These are phyloP conservation scores for Urtica urens DNA, from an alignment of 306 rosid species.

Conservation along the genomic window DNA sequence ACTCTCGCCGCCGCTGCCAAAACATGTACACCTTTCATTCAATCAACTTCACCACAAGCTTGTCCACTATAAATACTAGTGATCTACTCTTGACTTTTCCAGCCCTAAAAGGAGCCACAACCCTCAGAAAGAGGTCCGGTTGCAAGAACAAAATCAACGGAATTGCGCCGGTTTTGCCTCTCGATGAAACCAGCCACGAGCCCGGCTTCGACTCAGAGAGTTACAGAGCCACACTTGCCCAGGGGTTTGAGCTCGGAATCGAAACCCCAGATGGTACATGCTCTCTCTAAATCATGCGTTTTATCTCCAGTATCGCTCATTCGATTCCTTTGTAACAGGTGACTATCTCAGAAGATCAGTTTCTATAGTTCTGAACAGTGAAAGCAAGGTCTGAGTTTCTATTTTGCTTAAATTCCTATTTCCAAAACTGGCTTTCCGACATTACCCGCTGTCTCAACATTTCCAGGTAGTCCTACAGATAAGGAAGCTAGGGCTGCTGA, in stretches of 20 bases:
- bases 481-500: conserved; percentile 53
- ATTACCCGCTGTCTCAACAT: conserved; percentile 11
- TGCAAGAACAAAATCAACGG: conserved; percentile 51
- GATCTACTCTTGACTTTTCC: not conserved
- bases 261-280: conserved; percentile 73
- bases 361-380: conserved; percentile 42
- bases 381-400: conserved; percentile 45
- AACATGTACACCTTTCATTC: conserved; percentile 61
- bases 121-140: conserved; percentile 75
- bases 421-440: not conserved
- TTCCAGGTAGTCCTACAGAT: conserved; percentile 58
- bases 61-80: not conserved
- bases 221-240: conserved; percentile 47
- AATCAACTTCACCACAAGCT: no score
- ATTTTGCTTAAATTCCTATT: not conserved
- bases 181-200: conserved; percentile 54
- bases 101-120: conserved; percentile 87
- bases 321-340: conserved; percentile 36
- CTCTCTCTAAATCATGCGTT: not conserved
- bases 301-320: not conserved
- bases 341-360: conserved; percentile 48
- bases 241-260: conserved; percentile 47
- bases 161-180: conserved; percentile 51
- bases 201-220: conserved; percentile 55
- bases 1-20: conserved; percentile 89